A percentile compares a stretch with the other conserved stretches of the same genome.
phyloP scores from a whole-genome alignment of 169 alveolate species.

The Cystoisospora suis region DNA sequence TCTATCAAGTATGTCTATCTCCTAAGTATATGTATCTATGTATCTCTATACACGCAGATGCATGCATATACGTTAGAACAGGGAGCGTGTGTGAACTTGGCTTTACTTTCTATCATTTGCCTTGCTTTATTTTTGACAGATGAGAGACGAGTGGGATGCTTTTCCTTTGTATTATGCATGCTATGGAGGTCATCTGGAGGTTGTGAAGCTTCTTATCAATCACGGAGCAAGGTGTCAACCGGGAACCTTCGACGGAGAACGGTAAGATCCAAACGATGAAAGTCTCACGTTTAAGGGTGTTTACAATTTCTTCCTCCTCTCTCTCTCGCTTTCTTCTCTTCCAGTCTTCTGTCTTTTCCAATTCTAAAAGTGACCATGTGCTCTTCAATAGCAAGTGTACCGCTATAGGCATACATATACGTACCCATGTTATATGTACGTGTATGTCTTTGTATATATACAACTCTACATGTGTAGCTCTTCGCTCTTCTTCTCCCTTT shows the following conservation, averaged over 20 bases:
- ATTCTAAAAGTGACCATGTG: too few species aligned
- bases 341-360: neutral
- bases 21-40: too few species aligned
- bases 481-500: neutral
- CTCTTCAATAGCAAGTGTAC: too few species aligned
- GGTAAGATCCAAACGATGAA: neutral
- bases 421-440: too few species aligned
- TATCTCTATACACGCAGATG: too few species aligned
- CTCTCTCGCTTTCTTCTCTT: neutral
- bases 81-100: too few species aligned
- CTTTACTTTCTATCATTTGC: neutral
- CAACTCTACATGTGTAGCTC: neutral
- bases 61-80: too few species aligned
- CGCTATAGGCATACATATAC: too few species aligned
- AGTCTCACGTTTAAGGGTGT: neutral
- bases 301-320: neutral
- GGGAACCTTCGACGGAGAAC: conserved; percentile 24
- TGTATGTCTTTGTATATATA: neutral
- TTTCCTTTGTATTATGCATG: conserved; percentile 23
- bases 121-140: neutral
- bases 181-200: conserved; percentile 25
- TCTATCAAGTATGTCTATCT: too few species aligned
- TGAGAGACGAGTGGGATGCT: conserved; percentile 34
- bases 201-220: neutral
- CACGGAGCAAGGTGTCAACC: conserved; percentile 21